A percentile compares a stretch with the other conserved stretches of the same genome.
phyloP scores from a whole-genome alignment of 2,329 filamentous ascomycete species.

The Elsinoe batatas region DNA sequence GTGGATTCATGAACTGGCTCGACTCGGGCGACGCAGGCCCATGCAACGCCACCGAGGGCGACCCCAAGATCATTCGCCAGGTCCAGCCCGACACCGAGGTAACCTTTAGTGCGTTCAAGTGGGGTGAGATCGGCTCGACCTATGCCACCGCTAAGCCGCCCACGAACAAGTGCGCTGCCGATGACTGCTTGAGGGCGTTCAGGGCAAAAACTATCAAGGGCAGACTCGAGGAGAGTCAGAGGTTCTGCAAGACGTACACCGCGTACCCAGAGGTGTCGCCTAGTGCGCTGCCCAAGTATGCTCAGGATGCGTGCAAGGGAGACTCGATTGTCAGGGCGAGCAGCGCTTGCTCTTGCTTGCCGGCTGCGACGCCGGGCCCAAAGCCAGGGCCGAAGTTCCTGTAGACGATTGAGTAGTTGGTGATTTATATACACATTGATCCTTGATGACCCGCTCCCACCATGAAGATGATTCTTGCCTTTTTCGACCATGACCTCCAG shows the following conservation, averaged over 20 bases:
- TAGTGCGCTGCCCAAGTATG: neutral
- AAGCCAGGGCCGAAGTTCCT: neutral
- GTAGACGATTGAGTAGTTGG: no score
- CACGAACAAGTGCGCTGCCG: neutral
- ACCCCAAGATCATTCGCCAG: conserved; percentile 17
- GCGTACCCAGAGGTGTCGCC: neutral
- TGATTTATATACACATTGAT: no score
- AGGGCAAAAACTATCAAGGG: neutral
- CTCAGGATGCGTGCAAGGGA: neutral
- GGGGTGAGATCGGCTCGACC: conserved; percentile 19
- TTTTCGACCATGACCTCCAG: no score
- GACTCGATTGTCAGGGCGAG: neutral
- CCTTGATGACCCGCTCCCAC: no score
- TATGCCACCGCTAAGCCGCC: neutral
- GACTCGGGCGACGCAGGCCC: conserved; percentile 35
- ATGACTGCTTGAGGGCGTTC: neutral
- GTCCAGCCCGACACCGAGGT: conserved; percentile 17
- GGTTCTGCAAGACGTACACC: neutral
- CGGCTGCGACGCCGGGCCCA: neutral
- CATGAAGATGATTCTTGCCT: no score
- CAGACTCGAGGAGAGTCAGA: neutral
- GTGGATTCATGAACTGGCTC: conserved; percentile 64
- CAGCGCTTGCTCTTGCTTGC: neutral
- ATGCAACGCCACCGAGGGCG: conserved; percentile 18
- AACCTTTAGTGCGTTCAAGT: conserved; percentile 20